These are phyloP conservation scores for Kurtzmaniella quercitrusa DNA, from an alignment of 1,139 yeast species.

Conservation along the genomic window DNA sequence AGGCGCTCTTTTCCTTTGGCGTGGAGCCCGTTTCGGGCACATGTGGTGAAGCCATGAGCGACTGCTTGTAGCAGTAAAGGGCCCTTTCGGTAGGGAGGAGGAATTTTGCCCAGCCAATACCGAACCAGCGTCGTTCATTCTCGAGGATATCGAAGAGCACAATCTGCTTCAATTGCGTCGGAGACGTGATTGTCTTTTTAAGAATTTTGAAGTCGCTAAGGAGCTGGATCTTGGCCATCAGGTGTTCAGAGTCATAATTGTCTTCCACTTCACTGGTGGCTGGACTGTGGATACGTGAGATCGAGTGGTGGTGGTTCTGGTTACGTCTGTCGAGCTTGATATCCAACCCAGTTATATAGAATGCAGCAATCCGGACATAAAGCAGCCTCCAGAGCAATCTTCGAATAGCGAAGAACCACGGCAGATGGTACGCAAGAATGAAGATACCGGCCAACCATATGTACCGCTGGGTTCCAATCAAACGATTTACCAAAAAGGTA, in stretches of 20 bases:
- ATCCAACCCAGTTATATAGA: slow-evolving; percentile 45
- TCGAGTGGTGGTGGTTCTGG: slow-evolving; percentile 14
- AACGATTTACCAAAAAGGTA: slow-evolving; percentile 27
- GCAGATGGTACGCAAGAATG: slow-evolving; percentile 46
- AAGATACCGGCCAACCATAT: slow-evolving; percentile 37
- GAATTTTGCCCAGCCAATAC: slow-evolving; percentile 54
- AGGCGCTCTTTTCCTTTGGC: slow-evolving; percentile 15
- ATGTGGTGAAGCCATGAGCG: slow-evolving; percentile 32
- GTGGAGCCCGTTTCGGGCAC: slow-evolving; percentile 3
- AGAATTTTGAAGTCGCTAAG: slow-evolving; percentile 39
- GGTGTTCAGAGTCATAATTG: slow-evolving; percentile 9
- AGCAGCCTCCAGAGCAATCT: slow-evolving; percentile 53
- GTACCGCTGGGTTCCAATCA: slow-evolving; percentile 33
- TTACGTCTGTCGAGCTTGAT: slow-evolving; percentile 21
- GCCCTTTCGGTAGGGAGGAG: slow-evolving; percentile 51
- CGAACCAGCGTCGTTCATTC: slow-evolving; percentile 60
- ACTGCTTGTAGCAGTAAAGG: slow-evolving; percentile 40
- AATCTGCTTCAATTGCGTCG: slow-evolving; percentile 41
- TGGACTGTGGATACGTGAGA: slow-evolving; percentile 22
- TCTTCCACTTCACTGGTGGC: slow-evolving; percentile 23
- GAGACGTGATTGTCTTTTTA: slow-evolving; percentile 35
- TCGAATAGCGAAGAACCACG: slow-evolving; percentile 49
- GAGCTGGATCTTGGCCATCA: slow-evolving; percentile 12
- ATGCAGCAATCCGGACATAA: slow-evolving; percentile 37
- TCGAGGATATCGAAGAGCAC: slow-evolving; percentile 50